Conservation (phyloP, 768 basidiomycete species). For the Boletus insuetus region DNA sequence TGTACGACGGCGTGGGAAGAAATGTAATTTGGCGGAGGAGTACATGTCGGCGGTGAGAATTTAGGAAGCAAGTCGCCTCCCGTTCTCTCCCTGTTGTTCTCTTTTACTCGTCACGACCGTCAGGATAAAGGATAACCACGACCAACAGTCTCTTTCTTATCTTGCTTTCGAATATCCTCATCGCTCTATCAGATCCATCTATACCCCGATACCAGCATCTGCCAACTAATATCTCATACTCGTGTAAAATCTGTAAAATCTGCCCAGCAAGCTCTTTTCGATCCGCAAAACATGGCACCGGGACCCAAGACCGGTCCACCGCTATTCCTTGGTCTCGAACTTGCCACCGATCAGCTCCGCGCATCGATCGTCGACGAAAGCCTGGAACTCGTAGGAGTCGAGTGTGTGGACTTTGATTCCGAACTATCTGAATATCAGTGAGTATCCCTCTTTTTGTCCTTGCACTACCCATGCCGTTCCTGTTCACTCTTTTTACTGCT, state of each 20-base stretch:
- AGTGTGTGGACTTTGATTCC: conserved; percentile 79
- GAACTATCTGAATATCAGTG: conserved; percentile 81
- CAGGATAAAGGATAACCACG: conserved; percentile 14
- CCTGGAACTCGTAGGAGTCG: conserved; percentile 78
- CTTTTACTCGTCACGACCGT: conserved; percentile 26
- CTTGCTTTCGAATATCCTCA: conserved; percentile 10
- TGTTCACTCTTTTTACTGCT: not conserved
- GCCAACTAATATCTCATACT: conserved; percentile 14
- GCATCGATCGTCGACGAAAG: conserved; percentile 83
- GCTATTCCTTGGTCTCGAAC: conserved; percentile 85
- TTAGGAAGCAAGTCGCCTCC: conserved; percentile 12
- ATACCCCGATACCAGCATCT: conserved; percentile 32
- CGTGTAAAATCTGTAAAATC: conserved; percentile 6
- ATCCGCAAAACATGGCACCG: conserved; percentile 29
- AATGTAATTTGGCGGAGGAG: conserved; percentile 13
- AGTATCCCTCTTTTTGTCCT: conserved; percentile 32
- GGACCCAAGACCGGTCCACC: conserved; percentile 40
- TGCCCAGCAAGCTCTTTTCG: not conserved
- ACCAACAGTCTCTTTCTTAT: conserved; percentile 8
- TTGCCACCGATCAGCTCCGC: conserved; percentile 79
- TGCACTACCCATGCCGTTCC: not conserved
- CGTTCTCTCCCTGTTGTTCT: conserved; percentile 10
- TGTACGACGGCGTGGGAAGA: conserved; percentile 29
- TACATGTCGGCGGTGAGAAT: conserved; percentile 14
- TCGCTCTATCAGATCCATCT: conserved; percentile 5